Base-by-base conservation (phyloP, 805 yeast genomes). In the Brettanomyces naardenensis region DNA sequence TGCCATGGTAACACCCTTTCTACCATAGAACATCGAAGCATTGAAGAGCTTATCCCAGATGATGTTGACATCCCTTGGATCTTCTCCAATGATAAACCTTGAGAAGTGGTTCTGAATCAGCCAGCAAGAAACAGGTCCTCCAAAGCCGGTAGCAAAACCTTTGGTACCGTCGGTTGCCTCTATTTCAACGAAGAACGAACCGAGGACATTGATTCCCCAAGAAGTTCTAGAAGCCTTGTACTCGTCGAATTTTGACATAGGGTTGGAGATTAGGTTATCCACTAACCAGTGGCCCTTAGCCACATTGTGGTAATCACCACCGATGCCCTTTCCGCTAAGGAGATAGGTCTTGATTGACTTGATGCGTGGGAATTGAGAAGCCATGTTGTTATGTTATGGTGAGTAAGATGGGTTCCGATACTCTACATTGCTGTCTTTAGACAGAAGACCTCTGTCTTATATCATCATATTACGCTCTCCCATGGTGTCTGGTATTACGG, bases 71-170 rank as follows among this genome's bases (percentile, higher is more conserved):
- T 69, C 64, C 52, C 74, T 58, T 42, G 75, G 75, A 47, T 69
- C 75, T 33, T 54, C 66, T 28, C 68, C 72, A 26, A 61, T 49
- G 27, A 69, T 45, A 56, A 69, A 69, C 52, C 75, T 56, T 45
- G 56, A 56, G 49, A 69, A 69, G 48, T 69, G 75, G 37, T 65
- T 46, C 44, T 65, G 61, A 38, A 65, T 65, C 31, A 69, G 51
- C 71, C 73, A 66, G 47, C 73, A 66, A 4, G 71, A 71, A 20
- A 66, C 62, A 37, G 68, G 68, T n/a, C 75, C 75, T 32, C 74
- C 75, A 47, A 69, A 68, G 15, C 74, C 75, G 29, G 73, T 69
- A 14, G 73, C 73, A 40, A 68, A 67, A 28, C 75, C 74, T 36
- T 54, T 66, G 13, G 71, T 62, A 37, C 75, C 75, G 47, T 68